Base-by-base conservation (phyloP, 306 rosid species). In the Inga laurina region DNA sequence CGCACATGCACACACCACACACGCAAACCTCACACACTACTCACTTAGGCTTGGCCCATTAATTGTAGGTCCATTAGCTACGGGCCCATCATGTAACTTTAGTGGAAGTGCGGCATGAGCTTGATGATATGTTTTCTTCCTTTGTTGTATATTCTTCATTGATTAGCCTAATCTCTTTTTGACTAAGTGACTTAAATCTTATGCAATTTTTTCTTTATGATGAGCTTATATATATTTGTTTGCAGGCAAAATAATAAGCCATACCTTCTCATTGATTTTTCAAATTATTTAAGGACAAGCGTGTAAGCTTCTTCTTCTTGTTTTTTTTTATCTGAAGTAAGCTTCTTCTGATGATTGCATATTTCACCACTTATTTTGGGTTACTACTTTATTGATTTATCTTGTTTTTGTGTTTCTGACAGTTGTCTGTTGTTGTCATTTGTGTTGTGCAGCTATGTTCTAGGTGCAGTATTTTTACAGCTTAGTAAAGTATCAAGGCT, bases 381-480 rank as follows among this genome's bases (percentile, higher is more conserved):
- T 30, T 56, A 32, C 37, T 81, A 66, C 67, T 27, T 49, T 74
- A 64, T 41, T 62, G 49, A 75, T 56, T 56, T 82, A 65, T 81
- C 44, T 49, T 69, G 19, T 35, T 72, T 49, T 80, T 71, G 67
- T 79, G 49, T 72, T 73, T 83, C 49, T 82, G 66, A 75, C 30
- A 43, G 56, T 76, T 89, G 51, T 75, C 78, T 86, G 51, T 18
- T 83, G 67, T n/a, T 77, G 19, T 79, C 49, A 30, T 41, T 79
- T 35, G 35, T 76, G 78, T 75, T 82, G 61, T 83, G 91, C 86
- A 94, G 95, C 67, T 94, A 92, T 74, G 90, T 83, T 72, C 91
- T 91, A 19, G 98, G 97, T 45, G 90, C 91, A 61, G 95, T 89
- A 44, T 94, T 91, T 87, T 85, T 94, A 90, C 97, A 94, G 88